phyloP scores from a whole-genome alignment of 2,329 filamentous ascomycete species.

The Zymoseptoria pseudotritici region DNA sequence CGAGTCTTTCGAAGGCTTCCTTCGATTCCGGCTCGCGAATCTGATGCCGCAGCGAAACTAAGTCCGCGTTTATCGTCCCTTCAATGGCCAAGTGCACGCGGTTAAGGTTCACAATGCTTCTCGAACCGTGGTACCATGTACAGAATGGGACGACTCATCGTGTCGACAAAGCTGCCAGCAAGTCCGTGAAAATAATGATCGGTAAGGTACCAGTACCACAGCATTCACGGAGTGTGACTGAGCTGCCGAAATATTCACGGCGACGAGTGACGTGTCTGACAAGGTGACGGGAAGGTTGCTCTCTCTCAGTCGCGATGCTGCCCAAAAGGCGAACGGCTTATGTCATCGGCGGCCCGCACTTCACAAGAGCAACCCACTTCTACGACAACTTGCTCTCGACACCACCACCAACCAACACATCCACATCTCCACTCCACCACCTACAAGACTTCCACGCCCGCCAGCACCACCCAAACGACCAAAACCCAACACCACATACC shows the following conservation, averaged over 20 bases:
- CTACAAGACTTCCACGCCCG: background rate
- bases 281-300: no score
- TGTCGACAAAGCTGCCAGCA: background rate
- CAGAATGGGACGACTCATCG: background rate
- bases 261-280: no score
- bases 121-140: background rate
- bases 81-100: background rate
- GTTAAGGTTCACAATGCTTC: background rate
- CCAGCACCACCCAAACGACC: conserved; percentile 3
- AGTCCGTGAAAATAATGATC: background rate
- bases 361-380: background rate
- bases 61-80: no score
- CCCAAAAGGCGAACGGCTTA: background rate
- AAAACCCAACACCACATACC: conserved; percentile 2
- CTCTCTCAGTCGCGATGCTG: no score
- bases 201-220: background rate
- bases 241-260: no score
- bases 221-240: background rate
- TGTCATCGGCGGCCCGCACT: background rate
- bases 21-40: no score
- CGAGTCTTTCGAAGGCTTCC: no score
- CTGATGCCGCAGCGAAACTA: no score
- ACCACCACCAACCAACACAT: background rate
- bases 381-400: background rate
- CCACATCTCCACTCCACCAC: conserved; percentile 8